phyloP scores from a whole-genome alignment of 2,329 filamentous ascomycete genomes.

The Neocatenulostroma microsporum region DNA sequence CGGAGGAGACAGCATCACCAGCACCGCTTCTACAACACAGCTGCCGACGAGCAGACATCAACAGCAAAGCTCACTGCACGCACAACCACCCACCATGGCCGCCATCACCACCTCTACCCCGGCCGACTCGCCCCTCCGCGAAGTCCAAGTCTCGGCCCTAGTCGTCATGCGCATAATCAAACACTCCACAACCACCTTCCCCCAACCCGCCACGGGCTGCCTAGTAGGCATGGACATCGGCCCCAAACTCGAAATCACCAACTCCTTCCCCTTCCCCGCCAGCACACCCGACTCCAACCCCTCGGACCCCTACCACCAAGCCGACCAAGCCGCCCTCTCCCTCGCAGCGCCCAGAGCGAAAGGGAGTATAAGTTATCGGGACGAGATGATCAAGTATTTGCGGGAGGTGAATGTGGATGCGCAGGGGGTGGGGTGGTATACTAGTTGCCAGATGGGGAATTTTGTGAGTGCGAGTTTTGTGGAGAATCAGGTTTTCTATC shows the following conservation, averaged over 20 bases:
- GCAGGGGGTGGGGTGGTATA: slow-evolving; percentile 98
- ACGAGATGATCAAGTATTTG: slow-evolving; percentile 93
- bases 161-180: slow-evolving; percentile 98
- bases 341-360: slow-evolving; percentile 88
- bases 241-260: slow-evolving; percentile 78
- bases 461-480: slow-evolving; percentile 92
- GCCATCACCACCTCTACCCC: slow-evolving; percentile 15
- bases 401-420: slow-evolving; percentile 98
- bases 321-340: slow-evolving; percentile 63
- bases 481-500: slow-evolving; percentile 97
- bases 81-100: slow-evolving; percentile 19
- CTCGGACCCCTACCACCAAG: slow-evolving; percentile 65
- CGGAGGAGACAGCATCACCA: background rate
- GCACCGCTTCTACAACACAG: too few relatives aligned
- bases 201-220: slow-evolving; percentile 79
- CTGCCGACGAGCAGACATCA: too few relatives aligned
- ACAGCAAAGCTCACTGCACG: background rate
- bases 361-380: slow-evolving; percentile 79
- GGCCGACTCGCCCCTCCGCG: slow-evolving; percentile 46
- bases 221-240: slow-evolving; percentile 89
- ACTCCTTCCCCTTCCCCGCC: slow-evolving; percentile 87
- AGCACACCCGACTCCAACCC: slow-evolving; percentile 48
- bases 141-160: slow-evolving; percentile 90
- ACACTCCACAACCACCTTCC: slow-evolving; percentile 81
- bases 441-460: slow-evolving; percentile 96